Evolutionary conservation across 192 early-diverging fungal genomes (phyloP).

Genomic region (Backusella tarrabulga): DNA sequence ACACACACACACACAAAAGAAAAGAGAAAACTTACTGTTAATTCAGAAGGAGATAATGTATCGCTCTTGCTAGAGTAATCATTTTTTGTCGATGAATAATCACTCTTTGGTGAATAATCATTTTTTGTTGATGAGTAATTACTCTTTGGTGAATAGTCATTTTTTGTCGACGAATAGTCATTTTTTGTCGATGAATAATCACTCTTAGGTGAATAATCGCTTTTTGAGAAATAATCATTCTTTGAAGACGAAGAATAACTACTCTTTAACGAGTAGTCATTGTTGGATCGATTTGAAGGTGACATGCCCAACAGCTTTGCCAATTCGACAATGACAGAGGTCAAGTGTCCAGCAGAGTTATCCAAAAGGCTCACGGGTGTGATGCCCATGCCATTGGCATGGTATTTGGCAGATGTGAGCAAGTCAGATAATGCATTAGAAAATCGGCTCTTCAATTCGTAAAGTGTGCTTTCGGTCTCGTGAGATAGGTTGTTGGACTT

Average conservation of each 20-base stretch:
- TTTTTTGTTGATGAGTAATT: neutral
- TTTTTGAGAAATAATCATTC: neutral
- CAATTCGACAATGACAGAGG: slow-evolving; percentile 78
- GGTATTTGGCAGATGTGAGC: slow-evolving; percentile 72
- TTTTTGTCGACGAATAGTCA: neutral
- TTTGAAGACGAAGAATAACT: neutral
- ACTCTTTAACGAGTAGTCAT: neutral
- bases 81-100: neutral
- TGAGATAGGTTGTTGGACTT: slow-evolving; percentile 40
- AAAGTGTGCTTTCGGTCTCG: slow-evolving; percentile 50
- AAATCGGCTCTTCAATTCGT: slow-evolving; percentile 58
- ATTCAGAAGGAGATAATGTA: slow-evolving; percentile 7
- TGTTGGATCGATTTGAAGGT: neutral
- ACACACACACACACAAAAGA: neutral
- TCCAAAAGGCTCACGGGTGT: slow-evolving; percentile 73
- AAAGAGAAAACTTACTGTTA: slow-evolving; percentile 3
- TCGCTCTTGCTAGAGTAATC: neutral
- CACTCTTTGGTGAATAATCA: neutral
- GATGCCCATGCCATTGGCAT: slow-evolving; percentile 68
- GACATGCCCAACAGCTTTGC: slow-evolving; percentile 51
- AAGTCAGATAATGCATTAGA: slow-evolving; percentile 64
- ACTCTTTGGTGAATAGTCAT: neutral
- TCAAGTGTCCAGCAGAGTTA: slow-evolving; percentile 75
- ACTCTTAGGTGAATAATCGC: neutral
- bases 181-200: neutral